phyloP scores from a whole-genome alignment of 2,329 filamentous ascomycete genomes.

The Lasiodiplodia hormozganensis region DNA sequence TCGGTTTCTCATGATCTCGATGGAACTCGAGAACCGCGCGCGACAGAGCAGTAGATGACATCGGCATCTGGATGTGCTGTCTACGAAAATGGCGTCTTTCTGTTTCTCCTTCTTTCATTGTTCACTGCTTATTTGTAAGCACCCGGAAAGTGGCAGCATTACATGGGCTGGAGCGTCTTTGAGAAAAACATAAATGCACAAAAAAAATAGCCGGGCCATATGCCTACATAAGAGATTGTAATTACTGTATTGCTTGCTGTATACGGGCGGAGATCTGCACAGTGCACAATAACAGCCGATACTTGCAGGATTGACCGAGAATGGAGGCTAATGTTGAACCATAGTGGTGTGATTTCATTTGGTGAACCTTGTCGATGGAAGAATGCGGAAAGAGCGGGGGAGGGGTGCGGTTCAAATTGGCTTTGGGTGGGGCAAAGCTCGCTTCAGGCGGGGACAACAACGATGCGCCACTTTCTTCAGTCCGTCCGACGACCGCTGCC shows the following conservation, averaged over 20 bases:
- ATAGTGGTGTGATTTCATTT: too few relatives aligned
- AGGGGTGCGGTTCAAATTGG: slow-evolving; percentile 9
- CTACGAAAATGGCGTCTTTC: not conserved
- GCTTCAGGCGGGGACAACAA: slow-evolving; percentile 10
- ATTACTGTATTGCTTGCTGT: not conserved
- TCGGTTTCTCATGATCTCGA: not conserved
- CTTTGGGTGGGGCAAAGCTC: slow-evolving; percentile 16
- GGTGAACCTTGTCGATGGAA: too few relatives aligned
- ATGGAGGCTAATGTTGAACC: too few relatives aligned
- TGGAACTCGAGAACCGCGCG: not conserved
- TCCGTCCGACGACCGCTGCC: not conserved
- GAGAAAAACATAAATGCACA: not conserved
- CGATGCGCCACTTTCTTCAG: slow-evolving; percentile 1
- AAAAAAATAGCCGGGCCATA: not conserved
- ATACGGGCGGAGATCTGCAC: not conserved
- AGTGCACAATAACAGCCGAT: not conserved
- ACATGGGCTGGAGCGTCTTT: not conserved
- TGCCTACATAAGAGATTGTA: not conserved
- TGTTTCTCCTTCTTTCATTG: not conserved
- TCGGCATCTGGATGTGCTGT: not conserved
- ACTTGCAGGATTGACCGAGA: too few relatives aligned
- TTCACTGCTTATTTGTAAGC: not conserved
- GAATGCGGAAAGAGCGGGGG: not conserved
- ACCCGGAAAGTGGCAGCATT: not conserved
- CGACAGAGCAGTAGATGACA: not conserved